phyloP scores from a whole-genome alignment of 148 eudicot genomes.

The Polygonum aviculare region DNA sequence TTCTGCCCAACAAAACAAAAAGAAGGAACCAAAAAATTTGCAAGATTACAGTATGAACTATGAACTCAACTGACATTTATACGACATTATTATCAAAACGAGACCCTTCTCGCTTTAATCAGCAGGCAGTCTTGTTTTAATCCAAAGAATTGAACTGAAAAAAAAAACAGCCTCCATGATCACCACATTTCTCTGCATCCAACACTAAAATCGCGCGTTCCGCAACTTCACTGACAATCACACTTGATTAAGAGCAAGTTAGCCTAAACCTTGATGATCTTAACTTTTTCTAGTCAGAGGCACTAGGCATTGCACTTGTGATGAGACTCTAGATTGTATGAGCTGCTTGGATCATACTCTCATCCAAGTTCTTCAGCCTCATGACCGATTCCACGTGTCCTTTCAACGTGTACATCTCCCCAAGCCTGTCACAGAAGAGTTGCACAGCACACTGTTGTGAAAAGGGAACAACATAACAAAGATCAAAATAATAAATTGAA shows the following conservation, averaged over 20 bases:
- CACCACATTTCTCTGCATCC: conserved; percentile 1
- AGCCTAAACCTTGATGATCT: conserved; percentile 11
- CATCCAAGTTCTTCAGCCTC: conserved; percentile 51
- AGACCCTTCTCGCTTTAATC: conserved; percentile 7
- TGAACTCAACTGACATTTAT: background rate
- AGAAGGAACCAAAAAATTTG: background rate
- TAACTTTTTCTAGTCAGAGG: conserved; percentile 5
- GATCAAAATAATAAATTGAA: background rate
- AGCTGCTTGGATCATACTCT: conserved; percentile 22
- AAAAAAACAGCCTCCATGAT: background rate
- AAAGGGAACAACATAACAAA: background rate
- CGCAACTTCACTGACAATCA: conserved; percentile 5
- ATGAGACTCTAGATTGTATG: conserved; percentile 38
- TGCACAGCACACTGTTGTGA: background rate
- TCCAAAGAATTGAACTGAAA: conserved; percentile 1
- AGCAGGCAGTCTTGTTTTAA: background rate
- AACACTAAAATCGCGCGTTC: background rate
- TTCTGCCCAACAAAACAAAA: background rate
- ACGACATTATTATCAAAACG: conserved; percentile 5
- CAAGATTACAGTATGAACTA: conserved; percentile 6
- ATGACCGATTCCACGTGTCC: conserved; percentile 55
- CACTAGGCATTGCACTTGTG: background rate
- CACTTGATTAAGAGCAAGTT: background rate
- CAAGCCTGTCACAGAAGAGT: conserved; percentile 33
- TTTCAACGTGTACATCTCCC: conserved; percentile 43